These are phyloP conservation scores for Yamadazyma dendronema DNA, from an alignment of 1,139 yeast genomes.

Conservation along the genomic window DNA sequence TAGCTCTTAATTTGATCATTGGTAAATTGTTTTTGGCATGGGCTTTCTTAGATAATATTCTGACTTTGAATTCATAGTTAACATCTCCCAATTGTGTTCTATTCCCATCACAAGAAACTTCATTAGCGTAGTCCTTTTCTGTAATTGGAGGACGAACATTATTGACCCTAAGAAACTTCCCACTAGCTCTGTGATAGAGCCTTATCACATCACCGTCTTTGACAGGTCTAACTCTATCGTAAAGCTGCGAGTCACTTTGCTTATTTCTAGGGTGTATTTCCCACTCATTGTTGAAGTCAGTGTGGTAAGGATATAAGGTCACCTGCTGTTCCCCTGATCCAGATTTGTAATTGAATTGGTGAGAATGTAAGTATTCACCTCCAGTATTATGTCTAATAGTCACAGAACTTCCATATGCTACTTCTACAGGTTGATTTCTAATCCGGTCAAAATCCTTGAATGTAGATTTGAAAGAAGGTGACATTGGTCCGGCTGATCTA, in stretches of 20 bases:
- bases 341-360: constrained; percentile 47
- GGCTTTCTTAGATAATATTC: constrained; percentile 28
- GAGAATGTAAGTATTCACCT: constrained; percentile 71
- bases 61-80: constrained; percentile 52
- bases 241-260: constrained; percentile 28
- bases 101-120: constrained; percentile 67
- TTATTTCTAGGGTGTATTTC: constrained; percentile 49
- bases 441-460: constrained; percentile 41
- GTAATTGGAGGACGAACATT: constrained; percentile 71
- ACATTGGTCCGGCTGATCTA: constrained; percentile 49
- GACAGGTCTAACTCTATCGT: constrained; percentile 34
- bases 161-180: constrained; percentile 53
- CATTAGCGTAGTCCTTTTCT: constrained; percentile 76
- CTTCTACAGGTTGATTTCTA: constrained; percentile 41
- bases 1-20: constrained; percentile 43
- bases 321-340: constrained; percentile 71
- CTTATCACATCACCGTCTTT: constrained; percentile 52
- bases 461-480: constrained; percentile 58
- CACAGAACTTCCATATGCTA: constrained; percentile 64
- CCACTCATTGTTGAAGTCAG: constrained; percentile 65
- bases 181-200: constrained; percentile 61
- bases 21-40: constrained; percentile 33
- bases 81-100: constrained; percentile 45
- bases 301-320: constrained; percentile 52
- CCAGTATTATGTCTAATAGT: constrained; percentile 63